Percentiles rank a stretch among this genome's conserved stretches.
phyloP scores from a whole-genome alignment of 2,329 filamentous ascomycete genomes.

The Graphiopsis chlorocephala region DNA sequence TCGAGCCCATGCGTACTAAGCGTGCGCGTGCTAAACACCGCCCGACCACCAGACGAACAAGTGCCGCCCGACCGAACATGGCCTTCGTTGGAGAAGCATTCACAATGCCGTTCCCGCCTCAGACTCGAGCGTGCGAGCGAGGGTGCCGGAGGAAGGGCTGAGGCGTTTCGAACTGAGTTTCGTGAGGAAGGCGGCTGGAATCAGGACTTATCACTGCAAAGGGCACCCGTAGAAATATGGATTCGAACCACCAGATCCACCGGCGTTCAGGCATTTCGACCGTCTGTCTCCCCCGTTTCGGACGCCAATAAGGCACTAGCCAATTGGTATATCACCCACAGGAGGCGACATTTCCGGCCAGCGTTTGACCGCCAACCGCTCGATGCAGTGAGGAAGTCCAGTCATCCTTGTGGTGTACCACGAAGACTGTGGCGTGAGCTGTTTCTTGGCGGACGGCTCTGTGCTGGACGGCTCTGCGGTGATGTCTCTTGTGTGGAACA shows the following conservation, averaged over 20 bases:
- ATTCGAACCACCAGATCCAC: too few species aligned
- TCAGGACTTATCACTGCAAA: not conserved
- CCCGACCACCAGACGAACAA: constrained; percentile 3
- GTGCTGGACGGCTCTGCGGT: not conserved
- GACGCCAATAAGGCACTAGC: not conserved
- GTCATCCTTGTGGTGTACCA: not conserved
- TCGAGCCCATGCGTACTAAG: not conserved
- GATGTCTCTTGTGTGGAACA: too few species aligned
- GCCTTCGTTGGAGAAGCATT: not conserved
- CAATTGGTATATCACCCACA: not conserved
- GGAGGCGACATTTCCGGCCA: not conserved
- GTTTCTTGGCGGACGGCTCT: not conserved
- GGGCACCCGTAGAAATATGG: not conserved
- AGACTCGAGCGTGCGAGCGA: not conserved
- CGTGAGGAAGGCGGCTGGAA: not conserved
- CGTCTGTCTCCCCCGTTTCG: not conserved
- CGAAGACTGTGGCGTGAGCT: not conserved
- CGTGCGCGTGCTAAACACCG: not conserved
- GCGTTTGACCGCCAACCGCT: not conserved
- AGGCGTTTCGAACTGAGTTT: not conserved
- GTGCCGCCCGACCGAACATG: constrained; percentile 6
- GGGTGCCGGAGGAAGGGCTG: not conserved
- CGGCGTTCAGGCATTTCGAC: not conserved
- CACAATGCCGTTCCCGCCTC: not conserved
- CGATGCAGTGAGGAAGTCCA: not conserved